These are phyloP conservation scores for Peronospora belbahrii DNA, from an alignment of 352 stramenopile genomes.

Conservation along the genomic window DNA sequence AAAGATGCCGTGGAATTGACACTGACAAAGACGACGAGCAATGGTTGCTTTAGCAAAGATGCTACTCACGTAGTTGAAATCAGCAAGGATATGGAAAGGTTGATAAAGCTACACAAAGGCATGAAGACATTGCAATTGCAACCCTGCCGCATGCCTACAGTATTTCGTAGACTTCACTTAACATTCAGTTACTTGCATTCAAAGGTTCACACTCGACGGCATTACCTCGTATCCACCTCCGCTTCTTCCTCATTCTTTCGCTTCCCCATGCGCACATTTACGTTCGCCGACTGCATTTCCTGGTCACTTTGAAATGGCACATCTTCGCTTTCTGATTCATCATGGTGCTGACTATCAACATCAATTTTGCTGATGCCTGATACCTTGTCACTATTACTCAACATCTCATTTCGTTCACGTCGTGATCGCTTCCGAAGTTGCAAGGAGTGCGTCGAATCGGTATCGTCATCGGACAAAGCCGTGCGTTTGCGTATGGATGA, in stretches of 20 bases:
- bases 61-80: too few relatives aligned
- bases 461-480: conserved; percentile 3
- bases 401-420: not conserved
- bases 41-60: too few relatives aligned
- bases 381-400: conserved; percentile 1
- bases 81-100: conserved; percentile 86
- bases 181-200: not conserved
- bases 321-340: conserved; percentile 8
- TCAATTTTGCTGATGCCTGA: not conserved
- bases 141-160: not conserved
- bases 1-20: conserved; percentile 26
- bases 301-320: conserved; percentile 3
- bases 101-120: conserved; percentile 21
- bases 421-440: conserved; percentile 13
- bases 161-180: not conserved
- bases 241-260: conserved; percentile 3
- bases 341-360: conserved; percentile 6
- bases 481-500: conserved; percentile 10
- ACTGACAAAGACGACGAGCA: conserved; percentile 36
- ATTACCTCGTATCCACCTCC: conserved; percentile 26
- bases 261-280: conserved; percentile 1
- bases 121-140: not conserved
- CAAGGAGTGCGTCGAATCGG: not conserved
- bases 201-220: conserved; percentile 15
- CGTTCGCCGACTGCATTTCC: too few relatives aligned